Conservation (phyloP, 257 asterid genomes). For the Cordia subcordata region DNA sequence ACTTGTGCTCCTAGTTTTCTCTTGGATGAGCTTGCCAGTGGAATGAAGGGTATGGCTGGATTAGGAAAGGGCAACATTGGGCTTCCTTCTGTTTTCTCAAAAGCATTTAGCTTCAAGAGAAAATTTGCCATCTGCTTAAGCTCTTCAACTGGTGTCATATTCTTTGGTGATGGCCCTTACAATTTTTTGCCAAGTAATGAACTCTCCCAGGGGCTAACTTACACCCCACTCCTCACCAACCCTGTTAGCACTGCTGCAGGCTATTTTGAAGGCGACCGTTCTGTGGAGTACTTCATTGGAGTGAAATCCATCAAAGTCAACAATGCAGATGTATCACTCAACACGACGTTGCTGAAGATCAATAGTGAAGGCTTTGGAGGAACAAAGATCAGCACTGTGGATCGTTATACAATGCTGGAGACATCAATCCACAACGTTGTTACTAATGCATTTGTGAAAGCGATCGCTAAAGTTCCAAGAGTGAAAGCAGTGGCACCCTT, state of each 20-base stretch:
- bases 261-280: background rate
- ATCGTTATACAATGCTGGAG: slow-evolving; percentile 8
- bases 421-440: slow-evolving; percentile 14
- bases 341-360: slow-evolving; percentile 2
- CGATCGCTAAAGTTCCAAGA: background rate
- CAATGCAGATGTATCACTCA: background rate
- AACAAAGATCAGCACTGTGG: slow-evolving; percentile 1
- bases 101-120: slow-evolving; percentile 1
- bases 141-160: slow-evolving; percentile 10
- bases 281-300: slow-evolving; percentile 10
- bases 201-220: background rate
- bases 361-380: slow-evolving; percentile 1
- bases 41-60: slow-evolving; percentile 20
- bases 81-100: slow-evolving; percentile 8
- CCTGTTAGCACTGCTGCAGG: background rate
- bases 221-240: background rate
- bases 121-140: slow-evolving; percentile 15
- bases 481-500: slow-evolving; percentile 18
- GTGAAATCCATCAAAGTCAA: slow-evolving; percentile 5
- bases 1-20: slow-evolving; percentile 37
- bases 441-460: slow-evolving; percentile 8
- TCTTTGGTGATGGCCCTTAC: slow-evolving; percentile 12
- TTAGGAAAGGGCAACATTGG: slow-evolving; percentile 7
- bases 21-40: slow-evolving; percentile 18
- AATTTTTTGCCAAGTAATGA: background rate